phyloP scores from a whole-genome alignment of 2,329 filamentous ascomycete species.

The Colletotrichum paranaense region DNA sequence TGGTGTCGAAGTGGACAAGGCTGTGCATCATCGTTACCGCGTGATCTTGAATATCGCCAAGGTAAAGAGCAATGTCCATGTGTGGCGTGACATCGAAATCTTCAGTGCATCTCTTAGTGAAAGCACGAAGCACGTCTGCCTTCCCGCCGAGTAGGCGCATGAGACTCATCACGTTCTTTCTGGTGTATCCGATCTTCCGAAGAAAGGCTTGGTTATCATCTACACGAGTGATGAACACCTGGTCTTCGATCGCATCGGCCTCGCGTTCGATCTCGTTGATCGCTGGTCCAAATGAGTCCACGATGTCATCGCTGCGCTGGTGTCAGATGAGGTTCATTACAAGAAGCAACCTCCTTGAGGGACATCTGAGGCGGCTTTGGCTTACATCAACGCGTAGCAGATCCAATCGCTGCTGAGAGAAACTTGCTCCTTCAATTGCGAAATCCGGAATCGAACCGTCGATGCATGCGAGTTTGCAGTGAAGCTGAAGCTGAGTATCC shows the following conservation, averaged over 20 bases:
- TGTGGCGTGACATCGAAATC: conserved; percentile 95
- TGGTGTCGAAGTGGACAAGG: conserved; percentile 95
- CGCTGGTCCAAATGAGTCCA: conserved; percentile 92
- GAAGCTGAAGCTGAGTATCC: conserved; percentile 94
- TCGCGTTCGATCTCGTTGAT: conserved; percentile 89
- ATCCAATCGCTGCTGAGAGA: conserved; percentile 97
- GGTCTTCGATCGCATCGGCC: conserved; percentile 93
- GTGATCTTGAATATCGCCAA: conserved; percentile 98
- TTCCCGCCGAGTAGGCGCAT: conserved; percentile 95
- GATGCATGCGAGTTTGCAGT: conserved; percentile 86
- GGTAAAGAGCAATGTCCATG: conserved; percentile 95
- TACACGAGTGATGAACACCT: conserved; percentile 90
- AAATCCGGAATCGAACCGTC: conserved; percentile 91
- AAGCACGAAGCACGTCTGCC: conserved; percentile 95
- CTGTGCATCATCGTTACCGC: conserved; percentile 99
- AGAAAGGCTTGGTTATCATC: conserved; percentile 91
- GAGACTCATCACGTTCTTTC: conserved; percentile 93
- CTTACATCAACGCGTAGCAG: conserved; percentile 95
- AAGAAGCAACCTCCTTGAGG: no score
- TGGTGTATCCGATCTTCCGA: conserved; percentile 87
- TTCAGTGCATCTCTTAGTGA: conserved; percentile 98
- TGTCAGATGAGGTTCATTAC: neutral
- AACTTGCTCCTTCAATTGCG: conserved; percentile 93
- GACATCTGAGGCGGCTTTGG: conserved; percentile 26
- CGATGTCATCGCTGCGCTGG: conserved; percentile 83